phyloP scores from a whole-genome alignment of 73 alveolate genomes.

The Effrenium voratum region DNA sequence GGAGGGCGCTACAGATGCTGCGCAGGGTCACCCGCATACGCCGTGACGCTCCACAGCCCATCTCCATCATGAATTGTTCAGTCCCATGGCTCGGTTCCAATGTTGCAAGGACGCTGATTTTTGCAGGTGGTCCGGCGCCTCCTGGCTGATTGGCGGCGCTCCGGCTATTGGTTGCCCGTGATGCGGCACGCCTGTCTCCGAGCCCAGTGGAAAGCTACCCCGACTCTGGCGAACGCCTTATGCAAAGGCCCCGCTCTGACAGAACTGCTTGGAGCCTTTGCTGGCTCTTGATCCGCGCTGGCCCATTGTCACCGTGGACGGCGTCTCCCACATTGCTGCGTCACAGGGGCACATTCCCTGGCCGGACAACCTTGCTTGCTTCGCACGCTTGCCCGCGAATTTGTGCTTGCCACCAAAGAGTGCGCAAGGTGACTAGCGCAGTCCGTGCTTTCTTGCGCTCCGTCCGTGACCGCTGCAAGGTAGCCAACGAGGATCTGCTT shows the following conservation, averaged over 20 bases:
- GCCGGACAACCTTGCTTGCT: not conserved
- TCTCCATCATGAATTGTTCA: not conserved
- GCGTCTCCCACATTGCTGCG: not conserved
- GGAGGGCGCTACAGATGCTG: not conserved
- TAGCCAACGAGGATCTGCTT: not conserved
- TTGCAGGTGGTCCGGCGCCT: not conserved
- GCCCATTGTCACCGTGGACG: not conserved
- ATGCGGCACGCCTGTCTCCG: constrained; percentile 1
- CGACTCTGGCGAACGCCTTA: not conserved
- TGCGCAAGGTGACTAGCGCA: not conserved
- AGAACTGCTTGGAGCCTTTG: not conserved
- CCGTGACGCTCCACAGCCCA: not conserved
- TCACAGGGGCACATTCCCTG: not conserved
- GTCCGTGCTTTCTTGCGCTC: not conserved
- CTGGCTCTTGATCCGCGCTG: not conserved
- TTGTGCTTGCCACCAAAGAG: constrained; percentile 12
- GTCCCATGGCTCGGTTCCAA: not conserved
- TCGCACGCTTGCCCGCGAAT: not conserved
- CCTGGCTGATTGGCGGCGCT: not conserved
- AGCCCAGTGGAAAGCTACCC: not conserved
- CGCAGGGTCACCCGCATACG: not conserved
- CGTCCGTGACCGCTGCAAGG: not conserved
- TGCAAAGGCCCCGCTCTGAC: no score
- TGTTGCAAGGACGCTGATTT: not conserved
- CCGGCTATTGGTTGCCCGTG: not conserved